Conservation (phyloP, 208 protist species). For the Histomonas meleagridis region DNA sequence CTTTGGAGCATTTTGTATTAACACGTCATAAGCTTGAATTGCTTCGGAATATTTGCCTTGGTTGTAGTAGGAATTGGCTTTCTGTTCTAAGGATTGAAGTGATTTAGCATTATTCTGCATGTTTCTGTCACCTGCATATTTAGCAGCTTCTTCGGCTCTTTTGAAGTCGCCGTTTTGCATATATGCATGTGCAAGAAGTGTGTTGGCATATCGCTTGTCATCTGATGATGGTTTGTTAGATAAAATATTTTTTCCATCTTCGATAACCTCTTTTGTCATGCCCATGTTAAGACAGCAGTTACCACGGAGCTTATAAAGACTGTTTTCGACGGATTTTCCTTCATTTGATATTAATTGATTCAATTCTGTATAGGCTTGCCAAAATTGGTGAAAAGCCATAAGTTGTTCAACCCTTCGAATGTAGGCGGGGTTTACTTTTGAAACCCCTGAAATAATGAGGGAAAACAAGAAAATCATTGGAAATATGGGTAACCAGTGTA, state of each 20-base stretch:
- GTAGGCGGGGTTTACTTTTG: too few relatives aligned
- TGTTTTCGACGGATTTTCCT: background rate
- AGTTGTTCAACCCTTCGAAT: constrained; percentile 34
- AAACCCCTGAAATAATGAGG: too few relatives aligned
- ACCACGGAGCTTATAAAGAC: background rate
- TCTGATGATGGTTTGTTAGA: background rate
- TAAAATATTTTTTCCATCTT: background rate
- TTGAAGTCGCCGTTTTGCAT: background rate
- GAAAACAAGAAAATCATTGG: too few relatives aligned
- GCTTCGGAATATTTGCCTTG: background rate
- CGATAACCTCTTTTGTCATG: background rate
- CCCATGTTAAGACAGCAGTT: background rate
- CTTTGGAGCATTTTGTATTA: background rate
- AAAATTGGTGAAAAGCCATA: constrained; percentile 25
- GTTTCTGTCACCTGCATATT: background rate
- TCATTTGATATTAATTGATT: background rate
- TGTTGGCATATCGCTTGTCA: background rate
- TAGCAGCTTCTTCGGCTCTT: background rate
- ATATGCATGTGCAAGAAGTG: background rate
- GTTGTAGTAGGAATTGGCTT: background rate
- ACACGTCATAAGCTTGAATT: background rate
- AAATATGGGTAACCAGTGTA: too few relatives aligned
- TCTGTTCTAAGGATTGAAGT: background rate
- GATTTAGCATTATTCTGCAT: too few relatives aligned
- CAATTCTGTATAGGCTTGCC: background rate